Base-by-base conservation (phyloP, 1,139 yeast species). In the Yamadazyma friedrichii region DNA sequence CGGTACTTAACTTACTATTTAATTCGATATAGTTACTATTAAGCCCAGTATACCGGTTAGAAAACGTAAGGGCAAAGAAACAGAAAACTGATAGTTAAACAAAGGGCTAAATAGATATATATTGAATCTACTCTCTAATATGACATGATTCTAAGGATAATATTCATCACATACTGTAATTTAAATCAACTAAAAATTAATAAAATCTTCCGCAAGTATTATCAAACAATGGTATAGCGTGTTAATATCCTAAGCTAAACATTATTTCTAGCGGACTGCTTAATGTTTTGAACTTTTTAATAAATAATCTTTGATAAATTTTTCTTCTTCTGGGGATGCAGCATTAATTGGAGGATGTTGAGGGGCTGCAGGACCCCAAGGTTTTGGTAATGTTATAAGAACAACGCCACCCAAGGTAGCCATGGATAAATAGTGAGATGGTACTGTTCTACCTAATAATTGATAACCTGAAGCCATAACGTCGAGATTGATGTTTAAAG, bases 261-360 rank as follows among this genome's bases (percentile, higher is more conserved):
- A 28, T 28, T 28, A n/a, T n/a, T n/a, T n/a, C n/a, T 28, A 28
- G 15, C 31, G 15, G 15, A 28, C 15, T 6, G 24, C 31, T 26
- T 65, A 67, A 53, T 68, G 74, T 54, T 65, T 65, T 34, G 46
- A 43, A 52, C 67, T 62, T 55, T 69, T 69, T 44, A 70, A 63
- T 51, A 69, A 67, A 59, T 62, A 69, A 43, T 67, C 73, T 55
- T 65, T 61, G 45, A 69, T 66, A 71, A 84, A 91, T 66, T 84
- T 83, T 65, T 87, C 96, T 72, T 91, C 98, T 56, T 88, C 97
- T 54, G 89, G 80, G 44, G 89, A 78, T 44, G 81, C 65, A 49
- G 96, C 95, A 52, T 80, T 78, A 64, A 88, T 78, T 43, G 84
- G 72, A 47, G 93, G 88, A 54, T 73, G 73, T 47, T 72, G 67